Evolutionary conservation across 2,329 filamentous ascomycete species (phyloP).

Genomic region (Trichoderma cornu-damae): DNA sequence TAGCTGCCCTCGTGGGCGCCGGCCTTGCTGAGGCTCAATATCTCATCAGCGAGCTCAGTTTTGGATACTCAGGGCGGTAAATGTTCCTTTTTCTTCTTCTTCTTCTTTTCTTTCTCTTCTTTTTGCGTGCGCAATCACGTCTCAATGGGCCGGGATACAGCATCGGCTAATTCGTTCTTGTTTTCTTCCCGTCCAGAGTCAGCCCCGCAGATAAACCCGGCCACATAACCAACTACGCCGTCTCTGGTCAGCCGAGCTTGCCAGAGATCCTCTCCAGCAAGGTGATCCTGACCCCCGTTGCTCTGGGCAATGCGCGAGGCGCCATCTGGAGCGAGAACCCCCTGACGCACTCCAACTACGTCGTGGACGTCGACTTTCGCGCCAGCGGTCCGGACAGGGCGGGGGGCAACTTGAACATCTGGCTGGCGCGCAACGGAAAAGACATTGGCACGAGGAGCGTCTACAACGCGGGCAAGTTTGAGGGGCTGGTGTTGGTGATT

Average conservation of each 20-base stretch:
- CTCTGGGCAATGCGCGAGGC: conserved; percentile 78
- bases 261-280: conserved; percentile 78
- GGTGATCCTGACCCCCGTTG: conserved; percentile 82
- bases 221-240: conserved; percentile 49
- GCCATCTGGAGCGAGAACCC: conserved; percentile 70
- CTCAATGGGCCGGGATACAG: not conserved
- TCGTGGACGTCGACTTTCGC: conserved; percentile 79
- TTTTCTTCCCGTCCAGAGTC: conserved; percentile 49
- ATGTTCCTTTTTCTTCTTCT: not conserved
- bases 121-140: conserved; percentile 19
- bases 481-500: conserved; percentile 82
- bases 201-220: conserved; percentile 51
- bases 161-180: conserved; percentile 9
- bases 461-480: conserved; percentile 79
- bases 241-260: conserved; percentile 49
- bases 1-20: conserved; percentile 42
- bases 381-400: conserved; percentile 79
- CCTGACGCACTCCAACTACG: conserved; percentile 66
- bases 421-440: conserved; percentile 71
- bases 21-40: conserved; percentile 56
- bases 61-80: conserved; percentile 66
- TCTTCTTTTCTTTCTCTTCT: too few relatives aligned
- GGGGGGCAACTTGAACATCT: conserved; percentile 86
- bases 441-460: conserved; percentile 68
- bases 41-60: conserved; percentile 69